Evolutionary conservation across 2,329 filamentous ascomycete species (phyloP), one percentile per base, ranked within the genome.

Genomic region (Alternaria sp.): DNA sequence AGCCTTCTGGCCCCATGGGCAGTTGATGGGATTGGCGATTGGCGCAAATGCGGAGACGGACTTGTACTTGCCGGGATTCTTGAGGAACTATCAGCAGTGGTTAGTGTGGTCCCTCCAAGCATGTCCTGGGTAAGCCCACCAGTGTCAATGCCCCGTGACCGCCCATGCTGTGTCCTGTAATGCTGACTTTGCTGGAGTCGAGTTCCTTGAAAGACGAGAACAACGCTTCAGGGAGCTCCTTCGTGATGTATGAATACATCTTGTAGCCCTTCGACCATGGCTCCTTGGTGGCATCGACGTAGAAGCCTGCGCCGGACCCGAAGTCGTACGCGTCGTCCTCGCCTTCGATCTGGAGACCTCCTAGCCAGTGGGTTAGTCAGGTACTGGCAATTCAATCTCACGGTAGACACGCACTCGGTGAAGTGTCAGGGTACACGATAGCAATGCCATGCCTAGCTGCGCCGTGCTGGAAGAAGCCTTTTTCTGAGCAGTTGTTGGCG

Each of bases 151-250:
- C 95, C 63, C 95, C 95, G 79, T 99, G 95, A 0, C 95, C 95
- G 67, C 95, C 95, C 95, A 99, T 99, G 71, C 89, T 93, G 81
- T 99, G 95, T 5, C 95, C 95, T 39, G 91, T 92, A 72, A 99
- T 95, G 78, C 89, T 90, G 54, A 97, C 88, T 39, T 89, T 84
- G 28, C 72, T 79, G 0, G 78, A 72, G 77, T 98, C 94, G 29
- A 99, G 82, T 73, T 87, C 84, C 29, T 85, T 73, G 79, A 93
- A 96, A 26, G 86, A 84, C 29, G 79, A 78, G 78, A 93, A 96
- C 24, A 98, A 84, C 1, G 88, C 82, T 14, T 83, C 80, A 0
- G 93, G 94, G n/a, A 99, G 87, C 80, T 99, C 95, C 53, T 85
- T 79, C n/a, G 90, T 89, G 67, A 99, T 85, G 82, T 99, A 99